These are phyloP conservation scores for Aspergillus sclerotiicarbonarius DNA, from an alignment of 495 filamentous ascomycete genomes.

Conservation along the genomic window DNA sequence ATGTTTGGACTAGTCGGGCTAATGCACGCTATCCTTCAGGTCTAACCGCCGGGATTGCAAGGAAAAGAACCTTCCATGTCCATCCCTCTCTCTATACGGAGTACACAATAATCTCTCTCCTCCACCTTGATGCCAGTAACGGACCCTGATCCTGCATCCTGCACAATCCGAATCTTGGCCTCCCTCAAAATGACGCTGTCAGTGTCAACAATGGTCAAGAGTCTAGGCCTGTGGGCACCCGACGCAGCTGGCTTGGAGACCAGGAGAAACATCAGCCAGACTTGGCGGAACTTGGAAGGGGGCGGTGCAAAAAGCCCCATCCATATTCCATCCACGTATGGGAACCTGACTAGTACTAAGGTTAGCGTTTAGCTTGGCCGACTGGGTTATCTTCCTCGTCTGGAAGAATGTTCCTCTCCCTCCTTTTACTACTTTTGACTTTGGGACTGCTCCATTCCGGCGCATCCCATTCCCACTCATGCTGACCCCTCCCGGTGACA, in stretches of 20 bases:
- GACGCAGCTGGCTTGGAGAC: too few relatives aligned
- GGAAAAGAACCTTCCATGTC: too few relatives aligned
- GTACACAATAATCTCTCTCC: too few relatives aligned
- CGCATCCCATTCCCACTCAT: not conserved
- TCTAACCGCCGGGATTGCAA: not conserved
- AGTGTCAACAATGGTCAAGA: too few relatives aligned
- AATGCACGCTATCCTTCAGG: not conserved
- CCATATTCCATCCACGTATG: not conserved
- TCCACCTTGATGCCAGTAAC: too few relatives aligned
- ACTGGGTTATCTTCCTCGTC: not conserved
- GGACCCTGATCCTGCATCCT: too few relatives aligned
- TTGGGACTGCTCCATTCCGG: not conserved
- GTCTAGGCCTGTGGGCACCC: too few relatives aligned
- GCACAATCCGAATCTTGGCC: too few relatives aligned
- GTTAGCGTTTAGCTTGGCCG: not conserved
- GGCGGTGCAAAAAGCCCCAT: slow-evolving; percentile 12
- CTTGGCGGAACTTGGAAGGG: slow-evolving; percentile 10
- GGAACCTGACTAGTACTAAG: slow-evolving; percentile 1
- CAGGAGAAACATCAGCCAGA: not conserved
- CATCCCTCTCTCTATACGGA: too few relatives aligned
- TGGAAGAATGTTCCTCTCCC: not conserved
- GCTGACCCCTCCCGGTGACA: too few relatives aligned
- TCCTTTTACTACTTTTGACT: not conserved
- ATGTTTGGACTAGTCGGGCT: not conserved
- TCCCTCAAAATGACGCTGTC: too few relatives aligned